Evolutionary conservation across 1,284 basidiomycete genomes (phyloP).

Genomic region (Trametes sp.): DNA sequence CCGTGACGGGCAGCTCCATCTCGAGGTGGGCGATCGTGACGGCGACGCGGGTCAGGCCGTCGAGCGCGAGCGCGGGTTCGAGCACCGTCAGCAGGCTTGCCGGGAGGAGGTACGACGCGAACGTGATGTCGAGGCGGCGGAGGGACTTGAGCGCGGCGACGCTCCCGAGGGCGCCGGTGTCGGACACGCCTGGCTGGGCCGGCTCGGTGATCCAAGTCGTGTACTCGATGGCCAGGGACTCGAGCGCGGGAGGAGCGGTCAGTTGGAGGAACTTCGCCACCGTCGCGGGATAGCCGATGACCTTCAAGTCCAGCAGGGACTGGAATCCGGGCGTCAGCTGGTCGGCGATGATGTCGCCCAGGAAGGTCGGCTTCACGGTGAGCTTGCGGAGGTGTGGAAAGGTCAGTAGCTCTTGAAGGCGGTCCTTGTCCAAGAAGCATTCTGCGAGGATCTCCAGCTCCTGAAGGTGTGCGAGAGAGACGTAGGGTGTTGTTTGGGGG

Average conservation of each 20-base stretch:
- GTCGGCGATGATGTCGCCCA: not conserved
- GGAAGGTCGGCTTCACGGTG: not conserved
- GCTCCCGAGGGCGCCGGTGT: not conserved
- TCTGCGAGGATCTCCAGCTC: not conserved
- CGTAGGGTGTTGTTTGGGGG: not conserved
- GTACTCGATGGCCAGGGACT: not conserved
- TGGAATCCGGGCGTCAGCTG: not conserved
- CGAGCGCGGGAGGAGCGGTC: not conserved
- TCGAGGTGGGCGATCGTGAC: slow-evolving; percentile 5
- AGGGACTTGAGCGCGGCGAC: not conserved
- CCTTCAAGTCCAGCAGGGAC: not conserved
- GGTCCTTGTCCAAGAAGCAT: not conserved
- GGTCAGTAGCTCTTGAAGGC: not conserved
- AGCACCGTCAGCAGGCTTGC: not conserved
- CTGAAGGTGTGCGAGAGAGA: not conserved
- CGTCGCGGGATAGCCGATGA: not conserved
- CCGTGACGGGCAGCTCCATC: not conserved
- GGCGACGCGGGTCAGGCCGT: slow-evolving; percentile 10
- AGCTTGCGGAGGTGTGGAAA: slow-evolving; percentile 2
- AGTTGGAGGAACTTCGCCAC: not conserved
- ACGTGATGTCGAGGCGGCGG: slow-evolving; percentile 2
- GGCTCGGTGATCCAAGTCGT: not conserved
- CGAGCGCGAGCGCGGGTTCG: not conserved
- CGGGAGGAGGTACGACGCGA: not conserved
- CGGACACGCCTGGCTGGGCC: not conserved